Conservation (phyloP, 257 asterid genomes). For the Vinca minor region DNA sequence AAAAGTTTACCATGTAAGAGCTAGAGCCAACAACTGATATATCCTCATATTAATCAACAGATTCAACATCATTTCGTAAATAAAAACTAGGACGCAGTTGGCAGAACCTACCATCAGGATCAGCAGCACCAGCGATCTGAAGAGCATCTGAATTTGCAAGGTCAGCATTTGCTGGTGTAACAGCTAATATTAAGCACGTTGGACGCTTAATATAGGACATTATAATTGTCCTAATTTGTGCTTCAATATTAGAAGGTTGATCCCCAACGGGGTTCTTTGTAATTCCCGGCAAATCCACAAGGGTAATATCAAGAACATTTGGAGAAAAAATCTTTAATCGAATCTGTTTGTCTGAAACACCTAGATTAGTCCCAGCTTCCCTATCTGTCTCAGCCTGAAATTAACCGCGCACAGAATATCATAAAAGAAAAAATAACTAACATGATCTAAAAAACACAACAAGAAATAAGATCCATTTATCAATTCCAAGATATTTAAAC, state of each 20-base stretch:
- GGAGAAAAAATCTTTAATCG: constrained; percentile 85
- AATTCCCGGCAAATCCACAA: constrained; percentile 93
- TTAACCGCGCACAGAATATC: constrained; percentile 9
- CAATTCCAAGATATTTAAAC: too few species aligned
- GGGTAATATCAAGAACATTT: constrained; percentile 84
- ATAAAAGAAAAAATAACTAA: constrained; percentile 13
- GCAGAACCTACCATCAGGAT: constrained; percentile 69
- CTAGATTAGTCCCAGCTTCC: constrained; percentile 83
- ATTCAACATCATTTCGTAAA: neutral
- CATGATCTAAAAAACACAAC: neutral
- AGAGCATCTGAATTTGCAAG: constrained; percentile 96
- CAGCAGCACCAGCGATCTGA: constrained; percentile 93
- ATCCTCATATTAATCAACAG: neutral
- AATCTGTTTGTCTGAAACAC: constrained; percentile 80
- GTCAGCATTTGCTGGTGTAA: constrained; percentile 94
- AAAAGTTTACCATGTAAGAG: constrained; percentile 21
- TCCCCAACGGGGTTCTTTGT: constrained; percentile 97
- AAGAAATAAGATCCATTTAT: too few species aligned
- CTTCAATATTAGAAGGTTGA: constrained; percentile 94
- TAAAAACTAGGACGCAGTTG: neutral
- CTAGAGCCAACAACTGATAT: constrained; percentile 7
- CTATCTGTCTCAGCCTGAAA: constrained; percentile 77
- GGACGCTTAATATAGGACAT: constrained; percentile 65
- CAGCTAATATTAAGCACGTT: constrained; percentile 81
- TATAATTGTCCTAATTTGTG: constrained; percentile 89